A percentile compares a stretch with the other conserved stretches of the same genome.
These are phyloP conservation scores for Lecanicillium sp. DNA, from an alignment of 2,329 filamentous ascomycete species.

Conservation along the genomic window DNA sequence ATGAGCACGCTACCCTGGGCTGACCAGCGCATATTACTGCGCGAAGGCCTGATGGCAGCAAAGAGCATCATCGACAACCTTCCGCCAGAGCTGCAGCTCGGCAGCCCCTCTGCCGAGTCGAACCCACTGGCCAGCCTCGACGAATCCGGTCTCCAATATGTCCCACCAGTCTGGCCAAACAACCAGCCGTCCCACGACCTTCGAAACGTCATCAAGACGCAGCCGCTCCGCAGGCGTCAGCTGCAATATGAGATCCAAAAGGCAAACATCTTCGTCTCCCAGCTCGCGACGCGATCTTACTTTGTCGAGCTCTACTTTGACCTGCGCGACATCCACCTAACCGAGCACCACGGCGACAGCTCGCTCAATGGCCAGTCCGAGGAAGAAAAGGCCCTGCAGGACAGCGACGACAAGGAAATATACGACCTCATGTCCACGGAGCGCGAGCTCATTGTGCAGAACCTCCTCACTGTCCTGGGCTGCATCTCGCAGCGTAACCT, in stretches of 20 bases:
- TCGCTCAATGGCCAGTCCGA: constrained; percentile 23
- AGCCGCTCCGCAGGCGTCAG: constrained; percentile 43
- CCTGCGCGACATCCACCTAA: constrained; percentile 58
- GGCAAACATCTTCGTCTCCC: constrained; percentile 78
- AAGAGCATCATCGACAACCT: constrained; percentile 61
- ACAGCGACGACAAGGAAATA: constrained; percentile 39
- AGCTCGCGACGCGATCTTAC: constrained; percentile 74
- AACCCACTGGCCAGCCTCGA: constrained; percentile 32
- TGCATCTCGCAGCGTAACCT: constrained; percentile 80
- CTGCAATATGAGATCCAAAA: constrained; percentile 87
- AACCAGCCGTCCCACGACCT: constrained; percentile 41
- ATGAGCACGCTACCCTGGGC: constrained; percentile 70
- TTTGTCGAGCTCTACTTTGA: constrained; percentile 82
- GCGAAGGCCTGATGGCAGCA: constrained; percentile 61
- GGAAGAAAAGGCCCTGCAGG: constrained; percentile 28
- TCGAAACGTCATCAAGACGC: constrained; percentile 39
- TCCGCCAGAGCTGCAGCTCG: constrained; percentile 60
- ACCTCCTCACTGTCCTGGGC: constrained; percentile 65
- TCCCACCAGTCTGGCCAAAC: constrained; percentile 40
- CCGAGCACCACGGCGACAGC: constrained; percentile 31
- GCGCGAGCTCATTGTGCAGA: constrained; percentile 72
- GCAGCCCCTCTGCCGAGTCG: constrained; percentile 28
- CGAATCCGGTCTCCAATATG: constrained; percentile 42
- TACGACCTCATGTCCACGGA: constrained; percentile 64
- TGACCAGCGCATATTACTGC: constrained; percentile 66